Conservation (phyloP, 345 rosid genomes). For the Excoecaria cochinchinensis region DNA sequence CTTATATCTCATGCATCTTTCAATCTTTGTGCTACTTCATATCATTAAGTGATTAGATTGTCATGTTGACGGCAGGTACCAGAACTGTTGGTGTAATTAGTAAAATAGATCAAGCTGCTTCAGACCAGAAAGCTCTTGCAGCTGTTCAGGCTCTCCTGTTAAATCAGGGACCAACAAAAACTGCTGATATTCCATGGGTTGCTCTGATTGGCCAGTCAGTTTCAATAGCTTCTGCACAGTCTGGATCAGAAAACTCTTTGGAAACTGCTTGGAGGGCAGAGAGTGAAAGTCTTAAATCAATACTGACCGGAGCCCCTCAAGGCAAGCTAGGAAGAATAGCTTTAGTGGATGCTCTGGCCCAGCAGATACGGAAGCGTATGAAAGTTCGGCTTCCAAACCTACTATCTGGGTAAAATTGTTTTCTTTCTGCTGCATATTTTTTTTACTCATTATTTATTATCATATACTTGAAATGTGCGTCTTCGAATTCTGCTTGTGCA, state of each 20-base stretch:
- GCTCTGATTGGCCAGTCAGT: slow-evolving; percentile 97
- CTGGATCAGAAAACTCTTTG: slow-evolving; percentile 84
- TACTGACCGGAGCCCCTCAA: slow-evolving; percentile 79
- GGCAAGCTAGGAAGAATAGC: slow-evolving; percentile 93
- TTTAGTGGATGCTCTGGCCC: slow-evolving; percentile 79
- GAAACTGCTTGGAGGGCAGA: slow-evolving; percentile 99
- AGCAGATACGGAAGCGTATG: slow-evolving; percentile 89
- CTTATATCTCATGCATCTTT: neutral
- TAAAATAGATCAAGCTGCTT: slow-evolving; percentile 91
- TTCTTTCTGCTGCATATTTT: neutral
- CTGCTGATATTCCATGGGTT: slow-evolving; percentile 93
- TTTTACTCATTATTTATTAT: neutral
- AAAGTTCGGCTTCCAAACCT: slow-evolving; percentile 90
- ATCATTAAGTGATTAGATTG: neutral
- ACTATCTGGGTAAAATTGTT: slow-evolving; percentile 78
- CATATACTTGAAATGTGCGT: neutral
- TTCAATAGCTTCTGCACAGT: slow-evolving; percentile 78
- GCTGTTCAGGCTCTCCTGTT: slow-evolving; percentile 92
- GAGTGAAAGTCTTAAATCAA: slow-evolving; percentile 82
- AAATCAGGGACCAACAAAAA: slow-evolving; percentile 91
- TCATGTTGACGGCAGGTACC: slow-evolving; percentile 51
- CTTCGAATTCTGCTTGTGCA: neutral
- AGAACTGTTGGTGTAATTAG: slow-evolving; percentile 88
- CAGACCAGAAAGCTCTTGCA: slow-evolving; percentile 80
- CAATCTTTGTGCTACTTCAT: neutral